Conservation (phyloP, 192 early-diverging fungal species). For the Coemansia sp. region DNA sequence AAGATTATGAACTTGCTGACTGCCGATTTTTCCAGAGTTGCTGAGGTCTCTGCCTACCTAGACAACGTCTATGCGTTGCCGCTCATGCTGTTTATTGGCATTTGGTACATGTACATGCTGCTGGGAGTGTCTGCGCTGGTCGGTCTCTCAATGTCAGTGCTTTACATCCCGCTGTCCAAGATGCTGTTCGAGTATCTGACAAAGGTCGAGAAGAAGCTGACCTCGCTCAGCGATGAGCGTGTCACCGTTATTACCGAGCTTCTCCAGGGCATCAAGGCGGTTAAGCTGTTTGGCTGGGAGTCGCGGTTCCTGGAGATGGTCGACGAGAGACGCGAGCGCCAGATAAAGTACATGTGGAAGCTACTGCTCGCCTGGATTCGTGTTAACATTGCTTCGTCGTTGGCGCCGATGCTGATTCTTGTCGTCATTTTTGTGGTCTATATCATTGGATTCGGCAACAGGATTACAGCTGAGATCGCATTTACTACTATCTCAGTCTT, state of each 20-base stretch:
- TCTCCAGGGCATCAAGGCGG: constrained; percentile 82
- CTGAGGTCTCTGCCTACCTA: constrained; percentile 56
- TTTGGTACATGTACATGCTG: constrained; percentile 68
- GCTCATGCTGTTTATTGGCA: constrained; percentile 62
- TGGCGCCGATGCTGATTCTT: constrained; percentile 65
- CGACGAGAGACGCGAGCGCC: constrained; percentile 60
- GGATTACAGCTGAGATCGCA: constrained; percentile 60
- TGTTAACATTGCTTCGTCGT: constrained; percentile 54
- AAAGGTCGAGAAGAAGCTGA: constrained; percentile 61
- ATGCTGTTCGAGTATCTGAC: constrained; percentile 53
- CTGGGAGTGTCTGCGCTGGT: constrained; percentile 79
- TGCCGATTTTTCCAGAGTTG: constrained; percentile 66
- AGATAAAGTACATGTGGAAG: constrained; percentile 58
- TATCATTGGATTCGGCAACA: constrained; percentile 57
- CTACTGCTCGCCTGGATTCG: constrained; percentile 56
- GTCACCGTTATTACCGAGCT: constrained; percentile 79
- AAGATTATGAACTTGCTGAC: constrained; percentile 74
- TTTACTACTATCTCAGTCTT: constrained; percentile 75
- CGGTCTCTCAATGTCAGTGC: constrained; percentile 65
- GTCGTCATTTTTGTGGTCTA: constrained; percentile 60
- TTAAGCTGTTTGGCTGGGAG: constrained; percentile 91
- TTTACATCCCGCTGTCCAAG: constrained; percentile 59
- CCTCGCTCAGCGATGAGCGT: constrained; percentile 67
- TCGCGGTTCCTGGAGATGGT: constrained; percentile 66
- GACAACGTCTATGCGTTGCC: constrained; percentile 63